These are phyloP conservation scores for Echinosophora koreensis DNA, from an alignment of 306 rosid species.

Conservation along the genomic window DNA sequence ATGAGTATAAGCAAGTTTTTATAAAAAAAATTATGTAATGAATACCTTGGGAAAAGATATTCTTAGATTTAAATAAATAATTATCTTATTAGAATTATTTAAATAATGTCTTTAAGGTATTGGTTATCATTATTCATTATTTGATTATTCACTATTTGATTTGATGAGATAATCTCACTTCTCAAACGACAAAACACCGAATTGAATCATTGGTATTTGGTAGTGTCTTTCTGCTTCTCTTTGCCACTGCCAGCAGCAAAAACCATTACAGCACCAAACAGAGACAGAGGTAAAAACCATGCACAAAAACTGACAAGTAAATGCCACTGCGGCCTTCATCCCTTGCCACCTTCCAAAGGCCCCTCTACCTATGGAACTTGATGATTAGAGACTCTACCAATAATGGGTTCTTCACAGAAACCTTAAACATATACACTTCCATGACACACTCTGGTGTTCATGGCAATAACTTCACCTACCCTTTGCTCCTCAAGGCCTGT, in stretches of 20 bases:
- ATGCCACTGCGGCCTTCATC: conserved; percentile 48
- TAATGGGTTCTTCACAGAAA: conserved; percentile 51
- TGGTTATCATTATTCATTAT: too few relatives aligned
- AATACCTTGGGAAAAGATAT: too few relatives aligned
- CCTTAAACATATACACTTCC: conserved; percentile 52
- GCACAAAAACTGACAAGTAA: conserved; percentile 24
- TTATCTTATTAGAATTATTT: too few relatives aligned
- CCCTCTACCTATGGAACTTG: conserved; percentile 66
- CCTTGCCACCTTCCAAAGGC: conserved; percentile 43
- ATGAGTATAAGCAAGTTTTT: too few relatives aligned
- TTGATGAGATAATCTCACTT: too few relatives aligned
- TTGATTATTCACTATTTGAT: too few relatives aligned
- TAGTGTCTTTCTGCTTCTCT: background rate
- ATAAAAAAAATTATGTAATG: too few relatives aligned
- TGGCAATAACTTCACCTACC: conserved; percentile 63
- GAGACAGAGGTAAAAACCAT: background rate
- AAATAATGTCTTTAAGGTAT: too few relatives aligned
- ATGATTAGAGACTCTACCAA: conserved; percentile 59
- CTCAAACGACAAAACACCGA: too few relatives aligned
- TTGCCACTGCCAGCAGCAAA: background rate
- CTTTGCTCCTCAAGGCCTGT: conserved; percentile 62
- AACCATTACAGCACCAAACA: background rate
- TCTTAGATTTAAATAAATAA: too few relatives aligned
- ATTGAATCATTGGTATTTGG: too few relatives aligned
- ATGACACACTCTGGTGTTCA: conserved; percentile 55